Conservation (phyloP, 805 yeast genomes). For the Zygoascus flipseniorum region DNA sequence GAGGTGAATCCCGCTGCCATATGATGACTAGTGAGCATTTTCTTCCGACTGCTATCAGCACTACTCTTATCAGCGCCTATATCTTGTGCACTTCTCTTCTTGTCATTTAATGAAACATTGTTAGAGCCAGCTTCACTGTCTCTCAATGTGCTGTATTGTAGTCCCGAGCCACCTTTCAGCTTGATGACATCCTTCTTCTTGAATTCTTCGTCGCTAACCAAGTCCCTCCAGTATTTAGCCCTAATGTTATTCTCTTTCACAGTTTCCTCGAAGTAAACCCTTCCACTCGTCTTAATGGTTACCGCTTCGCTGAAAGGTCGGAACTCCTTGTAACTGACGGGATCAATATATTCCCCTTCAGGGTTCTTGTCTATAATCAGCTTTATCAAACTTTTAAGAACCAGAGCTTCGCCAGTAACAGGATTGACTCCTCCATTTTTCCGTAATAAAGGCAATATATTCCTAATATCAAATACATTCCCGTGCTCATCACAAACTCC, state of each 20-base stretch:
- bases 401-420: constrained; percentile 22
- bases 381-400: constrained; percentile 17
- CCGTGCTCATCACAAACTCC: constrained; percentile 24
- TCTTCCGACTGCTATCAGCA: constrained; percentile 6
- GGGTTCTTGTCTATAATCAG: constrained; percentile 20
- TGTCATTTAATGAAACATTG: not conserved
- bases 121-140: not conserved
- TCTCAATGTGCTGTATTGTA: not conserved
- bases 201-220: constrained; percentile 26
- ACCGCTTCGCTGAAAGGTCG: constrained; percentile 22
- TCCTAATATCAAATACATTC: constrained; percentile 26
- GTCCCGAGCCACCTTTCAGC: constrained; percentile 13
- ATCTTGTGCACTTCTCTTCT: not conserved
- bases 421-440: constrained; percentile 23
- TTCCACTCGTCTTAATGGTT: constrained; percentile 22
- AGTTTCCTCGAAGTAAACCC: constrained; percentile 26
- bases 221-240: constrained; percentile 24
- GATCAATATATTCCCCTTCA: constrained; percentile 25
- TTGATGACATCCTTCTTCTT: constrained; percentile 21
- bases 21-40: constrained; percentile 17
- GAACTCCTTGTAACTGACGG: constrained; percentile 27
- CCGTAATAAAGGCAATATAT: constrained; percentile 22
- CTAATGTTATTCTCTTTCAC: constrained; percentile 22
- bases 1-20: constrained; percentile 26
- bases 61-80: not conserved